Evolutionary conservation across 306 rosid species (phyloP).

Genomic region (Astragalus glycyphyllos): DNA sequence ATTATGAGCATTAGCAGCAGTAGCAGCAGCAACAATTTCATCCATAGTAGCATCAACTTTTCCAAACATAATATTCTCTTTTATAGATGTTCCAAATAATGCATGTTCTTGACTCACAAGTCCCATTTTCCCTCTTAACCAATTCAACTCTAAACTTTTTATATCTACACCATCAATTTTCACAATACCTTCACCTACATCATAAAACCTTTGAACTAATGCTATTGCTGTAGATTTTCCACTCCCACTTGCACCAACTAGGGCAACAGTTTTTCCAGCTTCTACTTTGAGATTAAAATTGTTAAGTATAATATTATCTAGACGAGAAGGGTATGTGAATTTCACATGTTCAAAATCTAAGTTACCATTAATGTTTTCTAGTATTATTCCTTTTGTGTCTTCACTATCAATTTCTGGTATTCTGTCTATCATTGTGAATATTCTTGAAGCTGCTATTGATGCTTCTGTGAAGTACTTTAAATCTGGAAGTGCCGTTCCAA

Average conservation of each 20-base stretch:
- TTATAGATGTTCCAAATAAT: slow-evolving; percentile 86
- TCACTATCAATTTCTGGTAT: slow-evolving; percentile 75
- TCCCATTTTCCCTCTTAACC: slow-evolving; percentile 89
- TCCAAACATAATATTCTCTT: slow-evolving; percentile 89
- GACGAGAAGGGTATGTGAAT: slow-evolving; percentile 88
- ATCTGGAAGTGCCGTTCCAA: slow-evolving; percentile 95
- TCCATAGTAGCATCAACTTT: slow-evolving; percentile 84
- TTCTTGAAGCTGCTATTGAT: slow-evolving; percentile 72
- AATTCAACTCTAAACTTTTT: slow-evolving; percentile 66
- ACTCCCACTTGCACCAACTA: slow-evolving; percentile 95
- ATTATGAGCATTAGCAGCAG: slow-evolving; percentile 91
- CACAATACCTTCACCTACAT: slow-evolving; percentile 71
- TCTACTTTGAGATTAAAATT: slow-evolving; percentile 77
- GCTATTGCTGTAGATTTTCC: slow-evolving; percentile 95
- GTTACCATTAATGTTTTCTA: slow-evolving; percentile 62
- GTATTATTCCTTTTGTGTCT: slow-evolving; percentile 59
- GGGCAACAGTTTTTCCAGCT: slow-evolving; percentile 88
- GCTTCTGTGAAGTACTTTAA: slow-evolving; percentile 93
- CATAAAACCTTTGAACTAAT: slow-evolving; percentile 82
- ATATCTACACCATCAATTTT: slow-evolving; percentile 78
- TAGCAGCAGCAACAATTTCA: slow-evolving; percentile 80
- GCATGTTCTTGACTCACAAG: slow-evolving; percentile 99
- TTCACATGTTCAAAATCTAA: slow-evolving; percentile 69
- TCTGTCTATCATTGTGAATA: slow-evolving; percentile 70
- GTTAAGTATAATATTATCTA: slow-evolving; percentile 62